phyloP scores from a whole-genome alignment of 2,329 filamentous ascomycete species.

The Exophiala dermatitidis region DNA sequence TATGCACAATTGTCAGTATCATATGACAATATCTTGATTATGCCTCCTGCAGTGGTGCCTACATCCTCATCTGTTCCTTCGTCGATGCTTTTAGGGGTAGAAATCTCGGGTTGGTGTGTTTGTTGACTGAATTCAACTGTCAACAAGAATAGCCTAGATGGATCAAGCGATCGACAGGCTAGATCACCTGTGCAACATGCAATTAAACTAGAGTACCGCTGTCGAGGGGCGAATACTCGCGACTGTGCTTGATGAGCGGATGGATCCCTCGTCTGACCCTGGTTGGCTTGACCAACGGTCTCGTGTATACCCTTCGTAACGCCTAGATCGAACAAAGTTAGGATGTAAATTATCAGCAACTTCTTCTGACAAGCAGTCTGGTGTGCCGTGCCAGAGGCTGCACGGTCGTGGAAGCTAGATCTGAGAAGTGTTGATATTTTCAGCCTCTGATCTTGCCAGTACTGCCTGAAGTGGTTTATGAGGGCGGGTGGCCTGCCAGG shows the following conservation, averaged over 20 bases:
- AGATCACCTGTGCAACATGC: constrained; percentile 15
- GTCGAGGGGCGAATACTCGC: background rate
- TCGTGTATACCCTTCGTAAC: constrained; percentile 9
- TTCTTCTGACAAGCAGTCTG: background rate
- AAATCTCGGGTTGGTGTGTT: background rate
- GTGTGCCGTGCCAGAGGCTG: background rate
- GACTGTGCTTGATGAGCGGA: constrained; percentile 12
- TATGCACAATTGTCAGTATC: background rate
- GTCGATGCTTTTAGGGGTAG: background rate
- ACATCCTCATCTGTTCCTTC: background rate
- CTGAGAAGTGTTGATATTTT: background rate
- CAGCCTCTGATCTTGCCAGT: background rate
- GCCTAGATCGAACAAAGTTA: background rate
- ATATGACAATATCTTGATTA: no score
- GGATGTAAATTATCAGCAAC: background rate
- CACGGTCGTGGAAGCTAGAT: background rate
- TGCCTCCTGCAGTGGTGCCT: background rate
- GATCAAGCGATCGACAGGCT: constrained; percentile 14
- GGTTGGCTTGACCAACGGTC: constrained; percentile 12
- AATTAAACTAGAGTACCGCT: constrained; percentile 4
- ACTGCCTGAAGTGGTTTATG: background rate
- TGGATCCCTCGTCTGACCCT: constrained; percentile 10
- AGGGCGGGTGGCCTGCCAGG: no score
- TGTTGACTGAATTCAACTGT: background rate
- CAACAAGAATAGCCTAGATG: constrained; percentile 7